Conservation (phyloP, 2,329 filamentous ascomycete species). For the Neofusicoccum kwambonambiense region DNA sequence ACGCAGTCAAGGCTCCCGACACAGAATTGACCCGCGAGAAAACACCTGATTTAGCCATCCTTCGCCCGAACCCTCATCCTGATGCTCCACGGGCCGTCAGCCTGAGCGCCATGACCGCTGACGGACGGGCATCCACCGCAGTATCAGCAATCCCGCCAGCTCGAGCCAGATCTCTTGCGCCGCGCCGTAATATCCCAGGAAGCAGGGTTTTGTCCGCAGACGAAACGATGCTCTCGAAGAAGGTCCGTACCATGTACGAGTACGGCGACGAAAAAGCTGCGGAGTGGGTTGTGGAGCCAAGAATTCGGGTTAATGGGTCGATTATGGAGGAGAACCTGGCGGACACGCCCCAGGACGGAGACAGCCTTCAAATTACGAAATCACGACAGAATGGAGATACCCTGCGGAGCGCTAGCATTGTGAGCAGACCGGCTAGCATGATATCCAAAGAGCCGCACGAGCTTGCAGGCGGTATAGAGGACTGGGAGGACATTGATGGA, state of each 20-base stretch:
- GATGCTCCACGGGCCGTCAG: slow-evolving; percentile 5
- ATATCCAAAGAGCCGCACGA: slow-evolving; percentile 54
- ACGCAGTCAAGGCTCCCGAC: neutral
- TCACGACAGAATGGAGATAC: slow-evolving; percentile 18
- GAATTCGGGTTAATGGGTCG: slow-evolving; percentile 15
- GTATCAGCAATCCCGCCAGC: neutral
- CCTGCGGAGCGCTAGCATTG: slow-evolving; percentile 27
- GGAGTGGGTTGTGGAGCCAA: slow-evolving; percentile 36
- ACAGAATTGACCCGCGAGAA: neutral
- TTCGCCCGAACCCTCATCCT: neutral
- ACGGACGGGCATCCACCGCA: neutral
- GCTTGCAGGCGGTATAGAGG: slow-evolving; percentile 62
- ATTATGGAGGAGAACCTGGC: neutral
- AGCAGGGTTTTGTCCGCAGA: slow-evolving; percentile 60
- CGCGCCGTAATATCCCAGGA: slow-evolving; percentile 18
- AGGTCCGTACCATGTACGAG: slow-evolving; percentile 64
- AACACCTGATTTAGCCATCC: neutral
- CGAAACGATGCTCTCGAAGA: slow-evolving; percentile 62
- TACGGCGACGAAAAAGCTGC: slow-evolving; percentile 57
- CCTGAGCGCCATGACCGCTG: slow-evolving; percentile 3
- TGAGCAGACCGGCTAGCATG: slow-evolving; percentile 26
- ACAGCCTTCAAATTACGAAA: neutral
- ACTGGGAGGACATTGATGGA: slow-evolving; percentile 61
- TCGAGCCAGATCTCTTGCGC: slow-evolving; percentile 3
- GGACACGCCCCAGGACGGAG: neutral